phyloP scores from a whole-genome alignment of 108 stramenopile species.

The Craspedostauros australis region DNA sequence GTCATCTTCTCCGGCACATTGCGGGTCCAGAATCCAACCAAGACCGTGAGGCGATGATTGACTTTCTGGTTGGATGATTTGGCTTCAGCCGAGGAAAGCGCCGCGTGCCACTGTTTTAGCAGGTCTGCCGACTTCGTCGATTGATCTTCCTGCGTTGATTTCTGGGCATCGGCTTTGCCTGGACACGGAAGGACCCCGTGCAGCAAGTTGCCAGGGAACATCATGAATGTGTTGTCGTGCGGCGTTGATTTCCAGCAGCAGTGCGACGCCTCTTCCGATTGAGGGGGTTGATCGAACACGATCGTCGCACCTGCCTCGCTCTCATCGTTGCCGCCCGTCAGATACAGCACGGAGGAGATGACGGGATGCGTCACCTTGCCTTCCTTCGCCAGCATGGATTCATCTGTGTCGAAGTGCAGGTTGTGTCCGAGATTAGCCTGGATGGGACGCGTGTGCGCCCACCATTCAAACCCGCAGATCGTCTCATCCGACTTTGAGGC shows the following conservation, averaged over 20 bases:
- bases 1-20: slow-evolving; percentile 68
- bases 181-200: slow-evolving; percentile 84
- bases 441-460: slow-evolving; percentile 74
- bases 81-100: slow-evolving; percentile 1
- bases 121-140: background rate
- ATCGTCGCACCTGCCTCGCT: slow-evolving; percentile 62
- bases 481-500: slow-evolving; percentile 11
- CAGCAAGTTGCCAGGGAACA: slow-evolving; percentile 75
- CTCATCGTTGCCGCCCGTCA: slow-evolving; percentile 48
- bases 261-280: slow-evolving; percentile 43
- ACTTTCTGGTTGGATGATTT: background rate
- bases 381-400: slow-evolving; percentile 53
- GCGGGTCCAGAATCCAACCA: slow-evolving; percentile 89
- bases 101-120: background rate
- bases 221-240: slow-evolving; percentile 54
- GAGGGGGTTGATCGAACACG: slow-evolving; percentile 75
- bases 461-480: slow-evolving; percentile 83
- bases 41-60: slow-evolving; percentile 58
- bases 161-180: slow-evolving; percentile 27
- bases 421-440: slow-evolving; percentile 83
- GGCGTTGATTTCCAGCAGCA: slow-evolving; percentile 46
- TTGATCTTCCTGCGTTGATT: background rate
- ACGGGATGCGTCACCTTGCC: slow-evolving; percentile 72
- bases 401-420: slow-evolving; percentile 87
- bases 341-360: slow-evolving; percentile 67